Evolutionary conservation across 1,139 yeast genomes (phyloP), one percentile per base, ranked within the genome.

Genomic region (Lodderomyces oxycetoniae): DNA sequence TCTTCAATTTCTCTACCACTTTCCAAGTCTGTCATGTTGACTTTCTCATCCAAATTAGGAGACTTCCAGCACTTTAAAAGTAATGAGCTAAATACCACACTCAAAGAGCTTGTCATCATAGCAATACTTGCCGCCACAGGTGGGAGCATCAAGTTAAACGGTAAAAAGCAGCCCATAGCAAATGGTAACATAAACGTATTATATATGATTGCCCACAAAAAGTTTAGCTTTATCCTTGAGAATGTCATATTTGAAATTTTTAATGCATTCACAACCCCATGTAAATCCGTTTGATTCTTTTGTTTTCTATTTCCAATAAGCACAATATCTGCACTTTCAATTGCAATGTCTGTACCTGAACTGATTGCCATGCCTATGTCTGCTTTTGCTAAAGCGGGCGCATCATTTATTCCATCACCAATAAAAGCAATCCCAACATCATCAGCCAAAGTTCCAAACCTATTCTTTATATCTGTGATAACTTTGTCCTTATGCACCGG

Each of bases 341-440:
- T 84, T 3, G 98, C 98, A 43, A 91, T 86, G 50, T 91, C 97
- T 0, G 97, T 86, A 3, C 97, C 96, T 0, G 94, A 76, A 17
- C 94, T 81, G 40, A 91, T 77, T 5, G 97, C 94, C 52, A 93
- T 79, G 14, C 98, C 98, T 13, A 91, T 63, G 45, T 88, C 86
- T 0, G 96, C 86, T 40, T 81, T 75, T 0, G 88, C 95, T 41
- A 91, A 68, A 0, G 97, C 97, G 0, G 97, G 96, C 0, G 97
- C 94, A 57, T 91, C 99, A 54, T 87, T 87, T 47, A 87, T 83
- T 38, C 99, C 99, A 58, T 91, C 99, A 21, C 99, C 99, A 22
- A 91, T 81, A 67, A 93, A 88, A 2, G 91, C 94, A 4, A 59
- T 63, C 30, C 58, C 26, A 6, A 24, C 26, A 24, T 24, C 14